Evolutionary conservation across 192 early-diverging fungal species (phyloP).

Genomic region (Coemansia sp.): DNA sequence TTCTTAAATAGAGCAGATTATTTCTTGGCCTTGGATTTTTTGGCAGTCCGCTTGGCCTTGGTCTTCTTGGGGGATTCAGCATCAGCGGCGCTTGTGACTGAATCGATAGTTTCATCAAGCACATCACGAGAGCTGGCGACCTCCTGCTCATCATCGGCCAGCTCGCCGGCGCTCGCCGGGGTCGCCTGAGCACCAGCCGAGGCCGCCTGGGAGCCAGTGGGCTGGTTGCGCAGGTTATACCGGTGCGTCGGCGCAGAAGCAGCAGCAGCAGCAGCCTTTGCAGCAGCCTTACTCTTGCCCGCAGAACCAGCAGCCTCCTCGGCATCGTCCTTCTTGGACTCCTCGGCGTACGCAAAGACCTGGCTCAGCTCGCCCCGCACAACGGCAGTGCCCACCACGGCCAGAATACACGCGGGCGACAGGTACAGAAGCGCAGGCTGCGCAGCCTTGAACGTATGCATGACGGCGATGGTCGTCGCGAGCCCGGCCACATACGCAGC

Average conservation of each 20-base stretch:
- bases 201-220: background rate
- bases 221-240: slow-evolving; percentile 37
- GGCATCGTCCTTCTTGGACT: slow-evolving; percentile 40
- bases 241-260: slow-evolving; percentile 10
- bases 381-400: slow-evolving; percentile 64
- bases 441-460: slow-evolving; percentile 94
- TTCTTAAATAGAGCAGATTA: no score
- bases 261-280: slow-evolving; percentile 4
- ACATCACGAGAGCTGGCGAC: slow-evolving; percentile 7
- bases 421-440: slow-evolving; percentile 97
- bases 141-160: slow-evolving; percentile 51
- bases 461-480: slow-evolving; percentile 84
- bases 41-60: background rate
- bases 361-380: slow-evolving; percentile 67
- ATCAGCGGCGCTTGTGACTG: slow-evolving; percentile 7
- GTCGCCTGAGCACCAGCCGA: slow-evolving; percentile 1
- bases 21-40: background rate
- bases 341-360: slow-evolving; percentile 67
- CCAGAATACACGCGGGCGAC: slow-evolving; percentile 93
- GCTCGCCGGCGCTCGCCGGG: slow-evolving; percentile 29
- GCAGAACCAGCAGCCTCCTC: no score
- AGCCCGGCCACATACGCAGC: slow-evolving; percentile 81
- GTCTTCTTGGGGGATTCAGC: slow-evolving; percentile 1
- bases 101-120: slow-evolving; percentile 27
- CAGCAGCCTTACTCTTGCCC: slow-evolving; percentile 5